Conservation (phyloP, 2,329 filamentous ascomycete genomes). For the Alternaria sp. region DNA sequence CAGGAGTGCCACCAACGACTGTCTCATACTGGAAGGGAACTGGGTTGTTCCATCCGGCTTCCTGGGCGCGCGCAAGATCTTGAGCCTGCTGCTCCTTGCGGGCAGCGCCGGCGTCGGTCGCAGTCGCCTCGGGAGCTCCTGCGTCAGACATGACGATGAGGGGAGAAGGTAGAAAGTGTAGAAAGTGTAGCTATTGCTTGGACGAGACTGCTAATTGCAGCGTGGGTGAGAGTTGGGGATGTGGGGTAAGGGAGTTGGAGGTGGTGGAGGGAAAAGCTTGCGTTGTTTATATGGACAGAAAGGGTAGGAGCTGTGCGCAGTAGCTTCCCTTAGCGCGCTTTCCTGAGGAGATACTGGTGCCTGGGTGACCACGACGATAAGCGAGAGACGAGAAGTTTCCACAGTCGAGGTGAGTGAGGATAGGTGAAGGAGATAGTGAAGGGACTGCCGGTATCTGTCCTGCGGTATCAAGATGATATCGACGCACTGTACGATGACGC, state of each 20-base stretch:
- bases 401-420: not conserved
- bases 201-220: not conserved
- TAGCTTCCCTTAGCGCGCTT: slow-evolving; percentile 9
- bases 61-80: slow-evolving; percentile 36
- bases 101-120: slow-evolving; percentile 21
- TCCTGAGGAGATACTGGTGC: not conserved
- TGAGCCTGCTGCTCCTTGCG: slow-evolving; percentile 34
- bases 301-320: slow-evolving; percentile 11
- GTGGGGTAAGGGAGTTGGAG: not conserved
- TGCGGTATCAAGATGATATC: not conserved
- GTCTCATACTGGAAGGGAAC: slow-evolving; percentile 59
- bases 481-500: not conserved
- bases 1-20: slow-evolving; percentile 32
- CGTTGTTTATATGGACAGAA: slow-evolving; percentile 12
- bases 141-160: slow-evolving; percentile 30
- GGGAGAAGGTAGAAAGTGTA: not conserved
- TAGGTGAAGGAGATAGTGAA: slow-evolving; percentile 5
- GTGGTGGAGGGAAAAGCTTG: not conserved
- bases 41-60: slow-evolving; percentile 56
- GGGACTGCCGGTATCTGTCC: not conserved
- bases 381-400: slow-evolving; percentile 6
- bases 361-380: slow-evolving; percentile 1
- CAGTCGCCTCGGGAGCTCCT: slow-evolving; percentile 12
- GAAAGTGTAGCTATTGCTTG: not conserved
- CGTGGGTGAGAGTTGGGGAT: not conserved